Evolutionary conservation across 116 monocot genomes (phyloP).

Genomic region (Zostera marina): DNA sequence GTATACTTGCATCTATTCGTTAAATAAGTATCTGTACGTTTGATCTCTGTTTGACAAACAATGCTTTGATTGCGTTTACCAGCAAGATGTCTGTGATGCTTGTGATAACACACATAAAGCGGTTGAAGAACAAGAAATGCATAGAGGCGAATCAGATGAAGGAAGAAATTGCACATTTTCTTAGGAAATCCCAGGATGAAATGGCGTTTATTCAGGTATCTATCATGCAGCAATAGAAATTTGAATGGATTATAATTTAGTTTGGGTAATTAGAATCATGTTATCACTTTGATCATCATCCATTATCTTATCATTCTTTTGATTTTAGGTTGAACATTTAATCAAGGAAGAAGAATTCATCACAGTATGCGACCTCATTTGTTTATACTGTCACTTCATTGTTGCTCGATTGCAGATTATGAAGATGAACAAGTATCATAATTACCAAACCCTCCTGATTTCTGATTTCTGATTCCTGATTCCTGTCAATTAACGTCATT

Average conservation of each 20-base stretch:
- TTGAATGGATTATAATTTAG: too few species aligned
- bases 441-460: too few species aligned
- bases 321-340: conserved; percentile 84
- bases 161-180: conserved; percentile 72
- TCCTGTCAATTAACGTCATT: too few species aligned
- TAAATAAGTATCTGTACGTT: too few species aligned
- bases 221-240: too few species aligned
- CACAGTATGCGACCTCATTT: conserved; percentile 75
- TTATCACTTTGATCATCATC: too few species aligned
- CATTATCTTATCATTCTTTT: too few species aligned
- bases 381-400: conserved; percentile 78
- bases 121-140: conserved; percentile 65
- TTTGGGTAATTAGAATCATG: too few species aligned
- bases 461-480: too few species aligned
- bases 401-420: conserved; percentile 70
- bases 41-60: too few species aligned
- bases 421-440: conserved; percentile 60
- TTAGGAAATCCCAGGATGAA: conserved; percentile 39
- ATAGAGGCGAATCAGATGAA: conserved; percentile 41
- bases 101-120: conserved; percentile 56
- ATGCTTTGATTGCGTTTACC: too few species aligned
- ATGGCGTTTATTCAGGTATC: too few species aligned
- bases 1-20: conserved; percentile 9
- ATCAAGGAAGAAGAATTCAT: conserved; percentile 85
- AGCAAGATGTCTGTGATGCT: conserved; percentile 88